Evolutionary conservation across 225 moss, liverwort and hornwort species (phyloP).

Genomic region (Antitrichia curtipendula): DNA sequence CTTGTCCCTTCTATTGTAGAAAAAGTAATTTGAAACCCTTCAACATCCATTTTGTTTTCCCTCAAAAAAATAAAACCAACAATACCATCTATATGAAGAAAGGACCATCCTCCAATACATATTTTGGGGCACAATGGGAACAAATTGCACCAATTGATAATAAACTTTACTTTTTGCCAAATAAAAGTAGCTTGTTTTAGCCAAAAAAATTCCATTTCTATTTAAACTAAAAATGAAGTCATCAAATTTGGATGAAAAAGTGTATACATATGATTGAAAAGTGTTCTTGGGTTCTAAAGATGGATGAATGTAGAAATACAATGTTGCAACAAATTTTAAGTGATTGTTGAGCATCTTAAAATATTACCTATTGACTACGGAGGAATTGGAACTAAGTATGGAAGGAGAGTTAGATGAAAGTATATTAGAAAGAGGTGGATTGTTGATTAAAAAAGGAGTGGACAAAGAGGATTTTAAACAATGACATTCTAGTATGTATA

Average conservation of each 20-base stretch:
- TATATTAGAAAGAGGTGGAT: too few relatives aligned
- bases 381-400: too few relatives aligned
- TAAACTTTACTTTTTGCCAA: not conserved
- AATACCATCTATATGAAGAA: not conserved
- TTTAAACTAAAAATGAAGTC: not conserved
- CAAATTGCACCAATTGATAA: not conserved
- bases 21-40: not conserved
- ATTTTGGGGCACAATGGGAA: not conserved
- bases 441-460: too few relatives aligned
- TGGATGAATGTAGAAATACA: too few relatives aligned
- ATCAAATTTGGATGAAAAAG: not conserved
- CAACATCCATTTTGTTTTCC: not conserved
- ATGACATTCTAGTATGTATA: too few relatives aligned
- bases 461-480: too few relatives aligned
- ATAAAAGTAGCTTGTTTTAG: not conserved
- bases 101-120: rapidly evolving
- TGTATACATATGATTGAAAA: too few relatives aligned
- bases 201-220: not conserved
- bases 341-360: too few relatives aligned
- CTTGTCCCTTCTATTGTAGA: not conserved
- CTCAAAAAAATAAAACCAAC: not conserved
- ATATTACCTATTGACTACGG: too few relatives aligned
- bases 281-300: too few relatives aligned
- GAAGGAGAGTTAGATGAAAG: too few relatives aligned
- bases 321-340: too few relatives aligned